Conservation (phyloP, 805 yeast genomes). For the Dipodascus albidus region DNA sequence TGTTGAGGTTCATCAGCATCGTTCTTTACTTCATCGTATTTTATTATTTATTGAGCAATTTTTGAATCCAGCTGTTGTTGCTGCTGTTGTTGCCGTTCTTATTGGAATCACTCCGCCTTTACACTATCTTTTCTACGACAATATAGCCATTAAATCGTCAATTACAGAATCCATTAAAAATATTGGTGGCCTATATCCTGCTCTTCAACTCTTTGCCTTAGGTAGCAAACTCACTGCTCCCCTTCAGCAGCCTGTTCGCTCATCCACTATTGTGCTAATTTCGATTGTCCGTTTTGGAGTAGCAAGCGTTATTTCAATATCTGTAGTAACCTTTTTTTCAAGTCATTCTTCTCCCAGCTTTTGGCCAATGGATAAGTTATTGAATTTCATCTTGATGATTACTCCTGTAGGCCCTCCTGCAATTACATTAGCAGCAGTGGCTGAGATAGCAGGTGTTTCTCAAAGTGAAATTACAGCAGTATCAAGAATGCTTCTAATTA, state of each 20-base stretch:
- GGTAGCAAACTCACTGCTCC: constrained; percentile 12
- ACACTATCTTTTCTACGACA: constrained; percentile 12
- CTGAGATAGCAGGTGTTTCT: constrained; percentile 13
- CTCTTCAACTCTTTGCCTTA: constrained; percentile 14
- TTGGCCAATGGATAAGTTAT: constrained; percentile 12
- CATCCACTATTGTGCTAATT: constrained; percentile 6
- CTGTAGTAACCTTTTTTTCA: constrained; percentile 9
- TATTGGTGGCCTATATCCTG: constrained; percentile 15
- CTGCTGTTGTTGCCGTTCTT: constrained; percentile 13
- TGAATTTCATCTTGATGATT: constrained; percentile 14
- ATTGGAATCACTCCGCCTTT: constrained; percentile 14
- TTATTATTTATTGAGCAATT: constrained; percentile 2
- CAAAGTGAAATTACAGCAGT: constrained; percentile 11
- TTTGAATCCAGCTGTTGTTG: constrained; percentile 13
- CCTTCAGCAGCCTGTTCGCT: constrained; percentile 9
- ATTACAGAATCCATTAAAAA: constrained; percentile 11
- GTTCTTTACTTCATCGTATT: not conserved
- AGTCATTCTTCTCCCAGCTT: constrained; percentile 5
- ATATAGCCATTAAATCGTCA: constrained; percentile 8
- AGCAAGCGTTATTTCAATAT: constrained; percentile 10
- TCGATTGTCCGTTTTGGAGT: constrained; percentile 8
- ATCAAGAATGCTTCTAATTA: constrained; percentile 11
- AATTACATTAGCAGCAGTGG: constrained; percentile 15
- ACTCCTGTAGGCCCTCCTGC: constrained; percentile 16
- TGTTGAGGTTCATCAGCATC: not conserved